Percentiles rank a stretch among this genome's conserved stretches.
Conservation (phyloP, 495 filamentous ascomycete genomes). For the Xylaria castorea region DNA sequence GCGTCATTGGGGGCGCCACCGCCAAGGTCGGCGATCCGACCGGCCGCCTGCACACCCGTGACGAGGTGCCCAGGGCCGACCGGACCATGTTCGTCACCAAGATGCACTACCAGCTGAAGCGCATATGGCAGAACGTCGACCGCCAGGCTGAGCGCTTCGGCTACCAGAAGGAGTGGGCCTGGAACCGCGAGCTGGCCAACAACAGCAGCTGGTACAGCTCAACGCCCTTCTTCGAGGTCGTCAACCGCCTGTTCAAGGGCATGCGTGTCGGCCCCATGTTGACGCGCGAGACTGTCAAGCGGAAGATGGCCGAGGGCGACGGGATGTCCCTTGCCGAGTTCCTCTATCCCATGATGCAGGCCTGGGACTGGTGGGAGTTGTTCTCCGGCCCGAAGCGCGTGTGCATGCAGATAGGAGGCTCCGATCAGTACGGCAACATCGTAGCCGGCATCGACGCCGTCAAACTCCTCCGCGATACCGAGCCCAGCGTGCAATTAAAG, state of each 20-base stretch:
- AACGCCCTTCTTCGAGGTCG: slow-evolving; percentile 71
- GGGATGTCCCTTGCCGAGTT: slow-evolving; percentile 97
- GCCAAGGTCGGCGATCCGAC: slow-evolving; percentile 88
- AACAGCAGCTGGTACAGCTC: slow-evolving; percentile 83
- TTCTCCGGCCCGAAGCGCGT: slow-evolving; percentile 62
- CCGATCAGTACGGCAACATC: slow-evolving; percentile 97
- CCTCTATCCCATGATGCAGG: slow-evolving; percentile 88
- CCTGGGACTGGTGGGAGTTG: slow-evolving; percentile 95
- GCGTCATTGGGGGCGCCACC: slow-evolving; percentile 85
- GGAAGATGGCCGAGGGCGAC: slow-evolving; percentile 76
- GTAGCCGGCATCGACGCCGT: slow-evolving; percentile 86
- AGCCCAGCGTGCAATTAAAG: slow-evolving; percentile 45
- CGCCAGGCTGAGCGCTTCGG: slow-evolving; percentile 64
- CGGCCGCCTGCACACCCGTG: slow-evolving; percentile 71
- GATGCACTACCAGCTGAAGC: slow-evolving; percentile 82
- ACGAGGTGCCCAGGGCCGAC: slow-evolving; percentile 58
- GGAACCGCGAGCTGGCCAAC: slow-evolving; percentile 71
- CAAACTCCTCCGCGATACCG: slow-evolving; percentile 68
- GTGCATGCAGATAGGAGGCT: slow-evolving; percentile 88
- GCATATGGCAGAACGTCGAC: slow-evolving; percentile 76
- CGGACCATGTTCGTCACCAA: slow-evolving; percentile 73
- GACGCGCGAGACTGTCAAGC: slow-evolving; percentile 86
- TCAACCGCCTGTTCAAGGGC: slow-evolving; percentile 71
- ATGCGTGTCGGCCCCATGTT: slow-evolving; percentile 87
- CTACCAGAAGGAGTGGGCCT: slow-evolving; percentile 63